Base-by-base conservation (phyloP, 2,329 filamentous ascomycete genomes). In the Plenodomus lindquistii region DNA sequence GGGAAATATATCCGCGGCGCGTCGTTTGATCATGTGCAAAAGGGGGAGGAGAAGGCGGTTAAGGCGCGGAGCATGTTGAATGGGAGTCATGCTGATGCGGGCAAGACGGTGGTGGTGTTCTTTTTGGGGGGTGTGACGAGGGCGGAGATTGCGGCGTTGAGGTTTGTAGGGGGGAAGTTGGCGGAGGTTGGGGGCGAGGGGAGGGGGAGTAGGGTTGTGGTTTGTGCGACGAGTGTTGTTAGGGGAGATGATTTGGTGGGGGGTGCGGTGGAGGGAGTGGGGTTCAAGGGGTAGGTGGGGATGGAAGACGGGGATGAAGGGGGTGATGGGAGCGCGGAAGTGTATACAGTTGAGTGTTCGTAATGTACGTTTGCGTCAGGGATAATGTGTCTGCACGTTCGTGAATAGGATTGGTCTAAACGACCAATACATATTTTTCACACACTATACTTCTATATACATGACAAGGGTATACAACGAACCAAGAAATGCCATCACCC, bases 81-180 rank as follows among this genome's bases (percentile, higher is more conserved):
- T 39, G 90, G 91, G 0, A 85, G 79, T 40, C 61, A 67, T 16
- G 60, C 57, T 6, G 69, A 71, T 46, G 60, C 44, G 19, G 82
- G 83, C 17, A 96, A 96, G 77, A 93, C 89, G 0, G 87, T 96
- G 0, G 89, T 97, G 66, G 86, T 99, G n/a, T 96, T 97, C 60
- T 97, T 97, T 73, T 77, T 99, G 16, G 94, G 94, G n/a, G 95
- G 94, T 2, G 89, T 99, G 46, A 97, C 91, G 0, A 96, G 95
- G 67, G 93, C 94, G 0, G 94, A 99, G 74, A 93, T 99, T 69
- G 91, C 95, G 35, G 94, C 95, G 17, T 71, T 99, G 67, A 82
- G 95, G 45, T 97, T 96, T 69, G 87, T 99, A 59, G 90, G 89
- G 9, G 85, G 85, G 67, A 86, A 93, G 72, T 53, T 79, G 49